Percentiles rank a stretch among this genome's conserved stretches.
Evolutionary conservation across 345 rosid species (phyloP).

Genomic region (Sisymbrium irio): DNA sequence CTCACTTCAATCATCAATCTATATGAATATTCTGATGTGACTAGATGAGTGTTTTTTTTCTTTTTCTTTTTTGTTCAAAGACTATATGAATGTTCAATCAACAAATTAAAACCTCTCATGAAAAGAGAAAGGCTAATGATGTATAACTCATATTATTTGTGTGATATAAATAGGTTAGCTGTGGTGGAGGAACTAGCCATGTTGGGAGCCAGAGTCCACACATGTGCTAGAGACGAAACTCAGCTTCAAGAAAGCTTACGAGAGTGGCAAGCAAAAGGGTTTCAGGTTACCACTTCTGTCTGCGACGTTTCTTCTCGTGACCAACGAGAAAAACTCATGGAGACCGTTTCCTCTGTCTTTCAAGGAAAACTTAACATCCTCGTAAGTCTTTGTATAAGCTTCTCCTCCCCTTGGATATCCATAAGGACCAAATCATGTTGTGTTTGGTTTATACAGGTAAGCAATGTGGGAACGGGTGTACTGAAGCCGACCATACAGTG

Average conservation of each 20-base stretch:
- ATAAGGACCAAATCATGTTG: neutral
- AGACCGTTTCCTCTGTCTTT: constrained; percentile 35
- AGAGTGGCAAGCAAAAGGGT: constrained; percentile 30
- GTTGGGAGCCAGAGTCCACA: constrained; percentile 29
- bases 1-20: neutral
- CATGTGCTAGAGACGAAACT: constrained; percentile 32
- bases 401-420: neutral
- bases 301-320: constrained; percentile 23
- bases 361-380: constrained; percentile 35
- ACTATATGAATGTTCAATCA: neutral
- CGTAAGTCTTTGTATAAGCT: constrained; percentile 6
- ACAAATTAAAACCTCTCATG: neutral
- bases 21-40: neutral
- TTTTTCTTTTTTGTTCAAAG: too few species aligned
- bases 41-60: too few species aligned
- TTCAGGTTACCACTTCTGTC: constrained; percentile 15
- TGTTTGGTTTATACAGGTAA: constrained; percentile 41
- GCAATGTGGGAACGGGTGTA: constrained; percentile 67
- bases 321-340: constrained; percentile 25
- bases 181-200: constrained; percentile 31
- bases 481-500: constrained; percentile 54
- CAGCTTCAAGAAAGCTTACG: constrained; percentile 24
- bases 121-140: neutral
- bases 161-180: constrained; percentile 22
- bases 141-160: neutral